Percentiles rank a stretch among this genome's conserved stretches.
Evolutionary conservation across 768 basidiomycete species (phyloP).

Genomic region (Pleurotus ostreatus): DNA sequence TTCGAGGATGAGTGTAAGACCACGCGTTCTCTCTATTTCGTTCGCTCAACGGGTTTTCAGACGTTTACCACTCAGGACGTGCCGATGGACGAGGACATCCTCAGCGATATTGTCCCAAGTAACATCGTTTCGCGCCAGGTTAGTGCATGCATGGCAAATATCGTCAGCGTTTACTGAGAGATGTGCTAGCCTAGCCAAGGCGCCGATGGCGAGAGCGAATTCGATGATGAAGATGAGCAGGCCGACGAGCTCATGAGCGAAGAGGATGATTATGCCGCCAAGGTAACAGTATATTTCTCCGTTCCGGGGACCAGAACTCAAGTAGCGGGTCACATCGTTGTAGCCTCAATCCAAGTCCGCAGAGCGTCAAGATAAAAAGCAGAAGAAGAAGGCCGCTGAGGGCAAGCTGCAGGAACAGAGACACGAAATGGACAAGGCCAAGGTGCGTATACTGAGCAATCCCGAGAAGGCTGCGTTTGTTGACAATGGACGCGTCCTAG

Average conservation of each 20-base stretch:
- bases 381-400: constrained; percentile 64
- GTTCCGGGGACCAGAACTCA: background rate
- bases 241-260: constrained; percentile 64
- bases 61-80: constrained; percentile 3
- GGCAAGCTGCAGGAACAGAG: constrained; percentile 66
- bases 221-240: constrained; percentile 51
- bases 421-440: constrained; percentile 85
- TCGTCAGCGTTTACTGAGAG: constrained; percentile 9
- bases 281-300: background rate
- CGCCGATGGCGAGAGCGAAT: constrained; percentile 74
- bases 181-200: constrained; percentile 54
- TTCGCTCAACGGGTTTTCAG: background rate
- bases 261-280: constrained; percentile 31
- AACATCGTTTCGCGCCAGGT: constrained; percentile 90
- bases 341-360: constrained; percentile 22
- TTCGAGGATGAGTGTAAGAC: constrained; percentile 1
- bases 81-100: constrained; percentile 67
- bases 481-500: constrained; percentile 33
- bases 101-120: constrained; percentile 88
- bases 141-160: constrained; percentile 15
- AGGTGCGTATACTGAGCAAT: constrained; percentile 38
- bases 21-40: background rate
- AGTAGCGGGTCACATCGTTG: background rate
- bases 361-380: constrained; percentile 33
- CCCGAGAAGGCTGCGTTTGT: background rate